These are phyloP conservation scores for Prunus davidiana DNA, from an alignment of 306 rosid genomes.

Conservation along the genomic window DNA sequence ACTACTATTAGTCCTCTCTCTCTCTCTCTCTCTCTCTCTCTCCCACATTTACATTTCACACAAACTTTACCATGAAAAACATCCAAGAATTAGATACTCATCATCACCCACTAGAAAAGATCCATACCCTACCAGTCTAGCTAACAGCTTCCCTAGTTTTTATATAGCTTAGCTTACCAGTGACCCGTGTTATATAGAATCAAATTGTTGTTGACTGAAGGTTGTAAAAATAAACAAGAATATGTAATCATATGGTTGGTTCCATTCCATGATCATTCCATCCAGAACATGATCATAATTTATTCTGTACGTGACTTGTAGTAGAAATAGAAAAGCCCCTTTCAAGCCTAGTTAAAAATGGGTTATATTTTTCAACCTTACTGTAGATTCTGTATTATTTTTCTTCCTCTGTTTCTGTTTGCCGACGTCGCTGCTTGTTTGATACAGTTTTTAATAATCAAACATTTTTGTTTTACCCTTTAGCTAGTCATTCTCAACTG, in stretches of 20 bases:
- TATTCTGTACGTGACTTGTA: too few species aligned
- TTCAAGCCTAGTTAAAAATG: too few species aligned
- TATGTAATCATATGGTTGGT: background rate
- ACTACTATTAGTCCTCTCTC: background rate
- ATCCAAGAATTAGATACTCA: background rate
- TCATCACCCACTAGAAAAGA: background rate
- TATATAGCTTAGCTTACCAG: background rate
- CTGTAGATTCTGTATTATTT: too few species aligned
- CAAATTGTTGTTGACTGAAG: background rate
- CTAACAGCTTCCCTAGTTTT: too few species aligned
- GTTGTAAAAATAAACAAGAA: background rate
- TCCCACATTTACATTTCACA: background rate
- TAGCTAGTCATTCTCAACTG: background rate
- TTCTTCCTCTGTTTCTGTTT: too few species aligned
- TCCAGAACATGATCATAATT: background rate
- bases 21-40: too few species aligned
- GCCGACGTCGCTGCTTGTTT: background rate
- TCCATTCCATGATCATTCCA: background rate
- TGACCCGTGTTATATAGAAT: background rate
- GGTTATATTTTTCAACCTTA: too few species aligned
- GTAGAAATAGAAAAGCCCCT: background rate
- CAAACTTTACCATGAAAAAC: background rate
- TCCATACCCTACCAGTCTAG: too few species aligned
- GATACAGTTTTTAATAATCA: background rate
- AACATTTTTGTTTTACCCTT: background rate